Evolutionary conservation across 768 basidiomycete species (phyloP), one percentile per base, ranked within the genome.

Genomic region (Tephrocybe sp.): DNA sequence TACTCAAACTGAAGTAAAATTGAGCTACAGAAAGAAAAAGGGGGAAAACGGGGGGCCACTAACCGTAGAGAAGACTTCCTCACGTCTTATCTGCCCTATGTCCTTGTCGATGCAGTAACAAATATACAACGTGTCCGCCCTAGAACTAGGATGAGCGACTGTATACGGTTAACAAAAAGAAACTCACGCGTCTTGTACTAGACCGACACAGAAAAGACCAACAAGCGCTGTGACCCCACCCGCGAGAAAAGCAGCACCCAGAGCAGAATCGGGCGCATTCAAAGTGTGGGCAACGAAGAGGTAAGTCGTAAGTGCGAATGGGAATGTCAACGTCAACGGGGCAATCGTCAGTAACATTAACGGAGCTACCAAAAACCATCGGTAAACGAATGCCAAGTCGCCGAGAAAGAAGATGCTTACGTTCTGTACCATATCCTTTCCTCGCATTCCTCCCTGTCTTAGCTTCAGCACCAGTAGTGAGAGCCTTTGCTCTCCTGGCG

Each of bases 231-330:
- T 90, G 15, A 91, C 83, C 9, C 81, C 84, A 3, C 86, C 93
- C 20, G 87, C 88, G 3, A 95, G 72, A 14, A 95, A 58, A 1
- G 88, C 83, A 18, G 89, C 88, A 11, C 84, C 77, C 7, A 93
- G 73, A 0, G 92, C 90, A 59, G 88, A 79, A 40, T 84, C 66
- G 0, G 91, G 90, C 21, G 84, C 82, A 15, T 67, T 64, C 18
- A 93, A 69, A 0, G 88, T 86, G 67, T 92, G 90, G 2, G 91
- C 88, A n/a, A 93, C 89, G 58, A 95, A 90, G 17, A 98, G 68
- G 66, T 96, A 97, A 4, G 92, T 89, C 32, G 80, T 70, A 24
- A 95, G 72, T 12, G 91, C 85, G 56, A 91, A 89, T 4, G 92
- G 88, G 56, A 94, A 78, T 0, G 90, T 89, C 53, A 93, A 72